phyloP scores from a whole-genome alignment of 176 grass and related monocot species.

The Zoysia pacifica region DNA sequence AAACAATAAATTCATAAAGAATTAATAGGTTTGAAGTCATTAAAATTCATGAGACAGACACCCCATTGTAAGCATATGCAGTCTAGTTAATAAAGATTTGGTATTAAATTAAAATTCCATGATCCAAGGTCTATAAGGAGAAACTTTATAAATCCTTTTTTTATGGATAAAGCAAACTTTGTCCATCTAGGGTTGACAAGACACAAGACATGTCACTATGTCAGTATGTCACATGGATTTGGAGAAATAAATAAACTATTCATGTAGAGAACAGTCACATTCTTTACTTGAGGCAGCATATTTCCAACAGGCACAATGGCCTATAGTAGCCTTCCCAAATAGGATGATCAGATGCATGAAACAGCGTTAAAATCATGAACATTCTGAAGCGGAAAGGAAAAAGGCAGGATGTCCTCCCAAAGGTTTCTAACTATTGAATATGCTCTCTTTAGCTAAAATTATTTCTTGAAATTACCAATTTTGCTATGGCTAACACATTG shows the following conservation, averaged over 20 bases:
- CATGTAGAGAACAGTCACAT: not conserved
- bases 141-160: not conserved
- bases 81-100: not conserved
- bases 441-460: slow-evolving; percentile 22
- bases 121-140: not conserved
- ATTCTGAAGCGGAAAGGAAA: not conserved
- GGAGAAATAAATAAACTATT: not conserved
- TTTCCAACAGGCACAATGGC: not conserved
- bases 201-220: not conserved
- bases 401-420: slow-evolving; percentile 9
- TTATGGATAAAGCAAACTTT: not conserved
- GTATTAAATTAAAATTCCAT: not conserved
- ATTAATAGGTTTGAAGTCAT: slow-evolving; percentile 15
- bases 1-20: not conserved
- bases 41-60: not conserved
- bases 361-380: slow-evolving; percentile 5
- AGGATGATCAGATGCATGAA: not conserved
- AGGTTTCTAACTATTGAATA: slow-evolving; percentile 24
- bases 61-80: slow-evolving; percentile 4
- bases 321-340: not conserved
- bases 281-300: not conserved
- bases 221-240: not conserved
- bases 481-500: not conserved
- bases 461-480: not conserved
- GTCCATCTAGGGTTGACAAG: not conserved